Conservation (phyloP, 139 green algal species). For the Chlamydomonas schloesseri region DNA sequence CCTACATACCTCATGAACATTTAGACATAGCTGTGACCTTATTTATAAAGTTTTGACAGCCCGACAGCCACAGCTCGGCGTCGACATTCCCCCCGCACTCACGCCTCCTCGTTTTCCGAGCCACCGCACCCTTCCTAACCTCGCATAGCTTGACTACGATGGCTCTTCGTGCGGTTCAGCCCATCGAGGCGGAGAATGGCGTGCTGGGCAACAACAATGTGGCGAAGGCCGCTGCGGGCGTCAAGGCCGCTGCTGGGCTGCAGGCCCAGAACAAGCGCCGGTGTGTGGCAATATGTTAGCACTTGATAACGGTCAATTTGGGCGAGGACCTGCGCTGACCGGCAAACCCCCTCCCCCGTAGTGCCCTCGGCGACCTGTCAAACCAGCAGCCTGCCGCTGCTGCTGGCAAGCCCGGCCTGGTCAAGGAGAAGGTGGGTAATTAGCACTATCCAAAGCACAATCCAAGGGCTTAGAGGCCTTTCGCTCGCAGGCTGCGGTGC, state of each 20-base stretch:
- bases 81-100: too few relatives aligned
- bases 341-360: slow-evolving; percentile 17
- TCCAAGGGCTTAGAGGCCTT: neutral
- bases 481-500: slow-evolving; percentile 17
- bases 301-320: too few relatives aligned
- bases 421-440: slow-evolving; percentile 31
- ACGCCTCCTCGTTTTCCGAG: too few relatives aligned
- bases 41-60: too few relatives aligned
- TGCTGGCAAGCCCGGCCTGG: slow-evolving; percentile 18
- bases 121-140: too few relatives aligned
- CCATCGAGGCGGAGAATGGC: slow-evolving; percentile 27
- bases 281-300: neutral
- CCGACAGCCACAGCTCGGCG: too few relatives aligned
- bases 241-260: neutral
- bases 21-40: too few relatives aligned
- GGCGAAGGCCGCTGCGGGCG: slow-evolving; percentile 22
- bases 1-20: too few relatives aligned
- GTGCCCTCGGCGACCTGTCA: slow-evolving; percentile 30
- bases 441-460: neutral
- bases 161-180: slow-evolving; percentile 14
- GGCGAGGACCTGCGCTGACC: neutral
- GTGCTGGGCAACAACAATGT: neutral
- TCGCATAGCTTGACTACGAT: neutral
- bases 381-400: slow-evolving; percentile 36
- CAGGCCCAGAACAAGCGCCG: slow-evolving; percentile 24